Evolutionary conservation across 768 basidiomycete species (phyloP).

Genomic region (Xerocomus spinulosus): DNA sequence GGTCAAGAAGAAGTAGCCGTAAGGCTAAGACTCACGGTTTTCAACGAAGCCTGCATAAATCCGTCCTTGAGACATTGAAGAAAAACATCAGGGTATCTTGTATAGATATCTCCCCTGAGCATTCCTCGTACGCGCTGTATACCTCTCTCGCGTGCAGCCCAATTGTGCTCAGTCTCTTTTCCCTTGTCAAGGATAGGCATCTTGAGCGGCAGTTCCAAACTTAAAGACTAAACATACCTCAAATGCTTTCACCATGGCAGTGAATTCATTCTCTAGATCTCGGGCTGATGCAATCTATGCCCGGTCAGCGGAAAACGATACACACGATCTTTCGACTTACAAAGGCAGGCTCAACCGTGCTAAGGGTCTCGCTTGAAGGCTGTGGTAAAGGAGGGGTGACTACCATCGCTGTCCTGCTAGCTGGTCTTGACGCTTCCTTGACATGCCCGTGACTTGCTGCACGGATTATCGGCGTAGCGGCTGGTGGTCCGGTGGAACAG

Average conservation of each 20-base stretch:
- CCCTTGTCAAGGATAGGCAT: slow-evolving; percentile 47
- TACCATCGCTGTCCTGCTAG: slow-evolving; percentile 52
- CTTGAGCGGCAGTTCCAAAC: neutral
- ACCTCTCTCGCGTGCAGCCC: slow-evolving; percentile 76
- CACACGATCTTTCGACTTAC: slow-evolving; percentile 39
- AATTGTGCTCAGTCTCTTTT: slow-evolving; percentile 97
- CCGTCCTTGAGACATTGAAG: slow-evolving; percentile 67
- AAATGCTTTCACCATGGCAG: slow-evolving; percentile 71
- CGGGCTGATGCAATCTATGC: slow-evolving; percentile 73
- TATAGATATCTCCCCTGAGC: slow-evolving; percentile 80
- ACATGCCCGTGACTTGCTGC: slow-evolving; percentile 46
- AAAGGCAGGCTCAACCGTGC: slow-evolving; percentile 61
- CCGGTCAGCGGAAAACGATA: neutral
- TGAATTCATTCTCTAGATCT: slow-evolving; percentile 86
- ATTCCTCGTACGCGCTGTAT: slow-evolving; percentile 81
- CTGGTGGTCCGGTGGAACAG: slow-evolving; percentile 19
- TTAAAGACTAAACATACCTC: slow-evolving; percentile 47
- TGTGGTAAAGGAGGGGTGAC: slow-evolving; percentile 41
- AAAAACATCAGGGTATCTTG: slow-evolving; percentile 71
- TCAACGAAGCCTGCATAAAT: slow-evolving; percentile 78
- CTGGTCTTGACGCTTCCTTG: slow-evolving; percentile 50
- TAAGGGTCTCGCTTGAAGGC: slow-evolving; percentile 37
- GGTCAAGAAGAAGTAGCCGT: neutral
- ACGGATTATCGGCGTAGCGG: slow-evolving; percentile 35
- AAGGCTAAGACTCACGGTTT: slow-evolving; percentile 60